phyloP scores from a whole-genome alignment of 1,284 basidiomycete genomes.

The Salmacisia buchloeana region DNA sequence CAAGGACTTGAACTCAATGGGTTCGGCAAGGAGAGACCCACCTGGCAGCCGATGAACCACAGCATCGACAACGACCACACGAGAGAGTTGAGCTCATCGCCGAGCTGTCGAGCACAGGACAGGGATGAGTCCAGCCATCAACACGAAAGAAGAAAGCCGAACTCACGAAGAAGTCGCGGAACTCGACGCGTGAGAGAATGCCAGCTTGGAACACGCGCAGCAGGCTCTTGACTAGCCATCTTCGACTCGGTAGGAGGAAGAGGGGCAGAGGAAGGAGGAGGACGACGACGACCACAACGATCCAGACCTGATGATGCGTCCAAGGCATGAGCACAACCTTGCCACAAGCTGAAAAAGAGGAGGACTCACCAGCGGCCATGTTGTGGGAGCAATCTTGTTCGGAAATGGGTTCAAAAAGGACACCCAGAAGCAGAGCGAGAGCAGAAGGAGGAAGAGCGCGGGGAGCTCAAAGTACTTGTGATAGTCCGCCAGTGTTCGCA shows the following conservation, averaged over 20 bases:
- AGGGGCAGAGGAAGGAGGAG: conserved; percentile 74
- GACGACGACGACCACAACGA: conserved; percentile 61
- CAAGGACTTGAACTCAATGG: neutral
- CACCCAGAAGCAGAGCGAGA: conserved; percentile 77
- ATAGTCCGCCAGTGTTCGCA: conserved; percentile 69
- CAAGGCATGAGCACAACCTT: neutral
- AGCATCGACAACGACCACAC: conserved; percentile 50
- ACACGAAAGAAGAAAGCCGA: neutral
- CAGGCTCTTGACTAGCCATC: conserved; percentile 69
- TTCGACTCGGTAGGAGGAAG: conserved; percentile 63
- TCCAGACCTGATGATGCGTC: conserved; percentile 58
- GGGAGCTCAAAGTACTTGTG: conserved; percentile 80
- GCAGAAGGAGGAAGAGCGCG: conserved; percentile 66
- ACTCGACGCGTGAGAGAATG: conserved; percentile 53
- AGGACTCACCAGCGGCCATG: conserved; percentile 65
- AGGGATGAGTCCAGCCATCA: neutral
- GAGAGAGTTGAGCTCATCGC: conserved; percentile 50
- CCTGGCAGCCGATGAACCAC: conserved; percentile 61
- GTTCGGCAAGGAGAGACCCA: neutral
- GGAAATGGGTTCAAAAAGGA: conserved; percentile 61
- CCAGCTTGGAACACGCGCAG: conserved; percentile 63
- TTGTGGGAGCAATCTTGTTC: conserved; percentile 38
- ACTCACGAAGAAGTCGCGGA: conserved; percentile 45
- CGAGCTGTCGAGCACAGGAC: conserved; percentile 16
- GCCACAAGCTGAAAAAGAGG: neutral